These are phyloP conservation scores for Pelargonium nanum DNA, from an alignment of 345 rosid species.

Conservation along the genomic window DNA sequence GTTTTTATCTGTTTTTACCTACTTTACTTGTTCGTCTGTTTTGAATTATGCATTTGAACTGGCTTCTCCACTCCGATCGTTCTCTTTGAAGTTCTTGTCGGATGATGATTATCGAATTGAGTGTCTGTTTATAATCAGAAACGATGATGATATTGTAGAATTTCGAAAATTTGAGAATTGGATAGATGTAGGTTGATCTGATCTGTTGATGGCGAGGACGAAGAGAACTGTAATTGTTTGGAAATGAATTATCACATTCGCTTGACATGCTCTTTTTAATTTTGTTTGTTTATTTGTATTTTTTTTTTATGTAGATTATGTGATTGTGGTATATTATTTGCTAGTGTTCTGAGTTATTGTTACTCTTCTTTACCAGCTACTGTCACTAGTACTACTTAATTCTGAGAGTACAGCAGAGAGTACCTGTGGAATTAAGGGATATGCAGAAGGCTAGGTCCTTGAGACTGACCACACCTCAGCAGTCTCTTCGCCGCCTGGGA, in stretches of 20 bases:
- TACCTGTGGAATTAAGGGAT: not conserved
- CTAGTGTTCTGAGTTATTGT: not conserved
- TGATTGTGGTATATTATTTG: not conserved
- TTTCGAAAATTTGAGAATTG: not conserved
- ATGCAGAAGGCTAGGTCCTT: slow-evolving; percentile 3
- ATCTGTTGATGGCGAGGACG: not conserved
- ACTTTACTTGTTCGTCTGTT: not conserved
- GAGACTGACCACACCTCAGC: slow-evolving; percentile 36
- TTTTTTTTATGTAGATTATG: not conserved
- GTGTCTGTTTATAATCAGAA: not conserved
- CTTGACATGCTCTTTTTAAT: not conserved
- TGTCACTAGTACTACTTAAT: not conserved
- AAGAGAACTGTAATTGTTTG: too few species aligned
- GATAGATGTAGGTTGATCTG: not conserved
- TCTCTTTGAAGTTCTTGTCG: not conserved
- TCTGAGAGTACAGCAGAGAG: not conserved
- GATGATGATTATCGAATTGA: not conserved
- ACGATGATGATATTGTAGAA: not conserved
- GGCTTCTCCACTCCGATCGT: not conserved
- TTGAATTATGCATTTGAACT: not conserved
- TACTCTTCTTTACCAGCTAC: not conserved
- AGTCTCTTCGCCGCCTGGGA: slow-evolving; percentile 65
- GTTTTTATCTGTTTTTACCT: not conserved
- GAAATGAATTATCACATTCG: not conserved
- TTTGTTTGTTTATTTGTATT: too few species aligned